These are phyloP conservation scores for Calcarisporium arbuscula DNA, from an alignment of 2,329 filamentous ascomycete genomes.

Conservation along the genomic window DNA sequence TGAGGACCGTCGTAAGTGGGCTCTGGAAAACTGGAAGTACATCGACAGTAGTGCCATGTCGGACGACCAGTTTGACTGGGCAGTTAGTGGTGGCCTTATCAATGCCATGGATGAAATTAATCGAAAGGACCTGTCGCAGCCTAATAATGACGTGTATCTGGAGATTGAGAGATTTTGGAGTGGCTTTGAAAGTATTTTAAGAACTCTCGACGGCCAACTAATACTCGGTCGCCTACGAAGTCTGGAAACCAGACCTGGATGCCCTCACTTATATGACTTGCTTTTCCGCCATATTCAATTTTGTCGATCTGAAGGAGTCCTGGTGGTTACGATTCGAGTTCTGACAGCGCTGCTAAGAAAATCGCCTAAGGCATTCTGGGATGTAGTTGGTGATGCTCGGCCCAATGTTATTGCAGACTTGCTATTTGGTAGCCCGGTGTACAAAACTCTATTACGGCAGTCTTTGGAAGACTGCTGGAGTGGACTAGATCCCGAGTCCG, in stretches of 20 bases:
- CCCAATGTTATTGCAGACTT: conserved; percentile 78
- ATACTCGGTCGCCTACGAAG: conserved; percentile 73
- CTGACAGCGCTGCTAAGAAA: conserved; percentile 68
- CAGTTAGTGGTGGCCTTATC: conserved; percentile 67
- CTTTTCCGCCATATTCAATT: conserved; percentile 48
- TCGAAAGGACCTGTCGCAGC: conserved; percentile 31
- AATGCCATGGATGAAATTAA: conserved; percentile 59
- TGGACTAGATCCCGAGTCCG: conserved; percentile 33
- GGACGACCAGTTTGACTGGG: conserved; percentile 77
- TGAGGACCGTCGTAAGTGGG: conserved; percentile 44
- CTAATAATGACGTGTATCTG: conserved; percentile 27
- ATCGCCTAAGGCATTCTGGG: conserved; percentile 78
- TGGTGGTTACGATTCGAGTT: conserved; percentile 64
- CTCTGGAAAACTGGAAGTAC: conserved; percentile 31
- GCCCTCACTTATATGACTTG: conserved; percentile 60
- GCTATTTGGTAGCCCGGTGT: conserved; percentile 66
- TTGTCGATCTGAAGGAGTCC: conserved; percentile 47
- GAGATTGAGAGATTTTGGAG: conserved; percentile 71
- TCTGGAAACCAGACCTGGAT: conserved; percentile 59
- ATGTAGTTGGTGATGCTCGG: conserved; percentile 74
- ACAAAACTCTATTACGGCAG: conserved; percentile 54
- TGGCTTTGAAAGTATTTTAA: conserved; percentile 68
- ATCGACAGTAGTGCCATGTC: conserved; percentile 57
- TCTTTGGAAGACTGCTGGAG: conserved; percentile 44
- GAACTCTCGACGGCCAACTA: conserved; percentile 63